Conservation (phyloP, 371 early-diverging fungal species). For the Gilbertella persicaria region DNA sequence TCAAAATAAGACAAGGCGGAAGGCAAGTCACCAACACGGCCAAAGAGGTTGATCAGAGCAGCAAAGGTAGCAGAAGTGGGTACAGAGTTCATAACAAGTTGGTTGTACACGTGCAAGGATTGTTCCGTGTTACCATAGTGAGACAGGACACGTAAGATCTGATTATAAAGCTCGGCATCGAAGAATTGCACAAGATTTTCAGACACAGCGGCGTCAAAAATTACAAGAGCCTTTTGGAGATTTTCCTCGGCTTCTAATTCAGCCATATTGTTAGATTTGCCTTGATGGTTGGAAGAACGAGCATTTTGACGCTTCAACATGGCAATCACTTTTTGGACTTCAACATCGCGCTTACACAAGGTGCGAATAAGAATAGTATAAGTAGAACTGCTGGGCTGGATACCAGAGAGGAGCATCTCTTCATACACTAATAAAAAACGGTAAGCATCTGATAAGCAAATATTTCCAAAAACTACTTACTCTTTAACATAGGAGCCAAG, state of each 20-base stretch:
- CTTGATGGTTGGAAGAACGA: slow-evolving; percentile 21
- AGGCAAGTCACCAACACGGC: slow-evolving; percentile 45
- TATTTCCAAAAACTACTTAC: slow-evolving; percentile 23
- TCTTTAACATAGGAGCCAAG: slow-evolving; percentile 33
- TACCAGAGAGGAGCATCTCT: slow-evolving; percentile 38
- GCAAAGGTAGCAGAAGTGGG: slow-evolving; percentile 52
- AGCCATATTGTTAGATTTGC: slow-evolving; percentile 27
- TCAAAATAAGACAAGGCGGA: slow-evolving; percentile 40
- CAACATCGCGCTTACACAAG: slow-evolving; percentile 48
- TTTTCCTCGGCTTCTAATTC: slow-evolving; percentile 39
- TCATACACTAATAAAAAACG: slow-evolving; percentile 35
- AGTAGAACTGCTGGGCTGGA: slow-evolving; percentile 41
- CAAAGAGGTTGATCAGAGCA: slow-evolving; percentile 52
- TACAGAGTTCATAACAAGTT: slow-evolving; percentile 12
- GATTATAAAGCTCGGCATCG: slow-evolving; percentile 49
- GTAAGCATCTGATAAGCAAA: not conserved
- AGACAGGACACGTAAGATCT: slow-evolving; percentile 47
- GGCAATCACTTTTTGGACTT: slow-evolving; percentile 47
- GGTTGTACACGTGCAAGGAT: slow-evolving; percentile 33
- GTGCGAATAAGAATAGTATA: slow-evolving; percentile 39
- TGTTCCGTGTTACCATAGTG: slow-evolving; percentile 45
- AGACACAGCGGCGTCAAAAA: slow-evolving; percentile 36
- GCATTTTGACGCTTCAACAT: slow-evolving; percentile 40
- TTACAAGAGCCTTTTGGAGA: slow-evolving; percentile 33
- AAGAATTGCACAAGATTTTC: slow-evolving; percentile 30